Base-by-base conservation (phyloP, 345 rosid genomes). In the Eutrema heterophyllum region DNA sequence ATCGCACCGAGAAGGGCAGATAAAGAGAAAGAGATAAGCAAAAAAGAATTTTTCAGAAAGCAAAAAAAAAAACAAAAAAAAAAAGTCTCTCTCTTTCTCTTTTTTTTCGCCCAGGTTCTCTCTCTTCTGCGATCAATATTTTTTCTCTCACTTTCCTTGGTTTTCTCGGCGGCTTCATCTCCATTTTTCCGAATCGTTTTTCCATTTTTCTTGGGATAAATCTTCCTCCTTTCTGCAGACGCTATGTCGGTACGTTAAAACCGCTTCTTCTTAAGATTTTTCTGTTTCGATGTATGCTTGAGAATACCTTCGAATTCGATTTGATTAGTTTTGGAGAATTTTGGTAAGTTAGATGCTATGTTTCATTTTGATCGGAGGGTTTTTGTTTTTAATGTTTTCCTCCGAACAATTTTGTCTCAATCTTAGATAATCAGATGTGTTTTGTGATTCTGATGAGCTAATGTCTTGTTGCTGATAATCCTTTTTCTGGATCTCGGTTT, bases 231-330 rank as follows among this genome's bases (percentile, higher is more conserved):
- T 55, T 59, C 61, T 55, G 60, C 67, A 71, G 64, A 24, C 50
- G 43, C 44, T 68, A 77, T 77, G 80, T 77, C 80, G 80, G 80
- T 77, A 71, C 57, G 80, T 71, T 75, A 13, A 36, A 50, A 70
- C 54, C 67, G 7, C 21, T 24, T 62, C 53, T 15, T 36, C 3
- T 3, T 2, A 0, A 35, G 6, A 6, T 1, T 59, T 39, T 30
- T 24, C 1, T 3, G 26, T 67, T 49, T 41, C 36, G 7, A 24
- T 9, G 14, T 48, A 29, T 12, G 29, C 8, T 58, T 49, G 44
- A 62, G 56, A 43, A 39, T 26, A 16, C 29, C 49, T 62, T 52
- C 40, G 53, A 53, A 26, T 69, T 63, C 15, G 49, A 33, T 75
- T 75, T 60, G 21, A 24, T 51, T n/a, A 33, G 63, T 68, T 68